Base-by-base conservation (phyloP, 1,284 basidiomycete genomes). In the Ustanciosporium gigantosporum region DNA sequence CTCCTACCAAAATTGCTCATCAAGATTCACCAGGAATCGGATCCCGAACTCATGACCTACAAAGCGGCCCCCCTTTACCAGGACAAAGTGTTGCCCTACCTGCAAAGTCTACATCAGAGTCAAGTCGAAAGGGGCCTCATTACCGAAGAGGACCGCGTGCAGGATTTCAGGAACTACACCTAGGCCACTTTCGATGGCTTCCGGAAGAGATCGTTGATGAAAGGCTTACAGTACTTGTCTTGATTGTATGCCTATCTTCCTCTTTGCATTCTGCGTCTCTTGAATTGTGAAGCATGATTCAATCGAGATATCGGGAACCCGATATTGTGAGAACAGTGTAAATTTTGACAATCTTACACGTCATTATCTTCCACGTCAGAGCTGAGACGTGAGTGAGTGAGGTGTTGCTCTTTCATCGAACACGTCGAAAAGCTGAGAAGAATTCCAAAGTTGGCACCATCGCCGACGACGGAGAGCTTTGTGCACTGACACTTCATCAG, bases 71-170 rank as follows among this genome's bases (percentile, higher is more conserved):
- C 67, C 4, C 59, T 74, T 25, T 81, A 81, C 44, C 60, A 74
- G 45, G 68, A 61, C 3, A 49, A 60, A n/a, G 69, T 80, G 34
- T 36, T 80, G 11, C 80, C 80, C 2, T 81, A 79, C 56, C 67
- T 81, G 41, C 66, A 71, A n/a, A 69, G 73, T 56, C 71, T 80
- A 27, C 78, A 78, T 6, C 46, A 68, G 46, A 65, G 72, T 16
- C 80, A 81, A 59, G 76, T 80, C 23, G 73, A 76, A 35, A 55
- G 70, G 1, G 80, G 81, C 0, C 58, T 81, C 14, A 78, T 81
- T 43, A 70, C 60, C 11, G 70, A 58, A 1, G 70, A 72, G 25
- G 70, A 73, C 25, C 25, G 39, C 5, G 46, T 52, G 5, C 24
- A 41, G 7, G 56, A 68, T 24, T 71, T 71, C 37, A n/a, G n/a